A percentile compares a stretch with the other conserved stretches of the same genome.
phyloP scores from a whole-genome alignment of 129 eudicot genomes.

The Chrysanthemum makinoi region DNA sequence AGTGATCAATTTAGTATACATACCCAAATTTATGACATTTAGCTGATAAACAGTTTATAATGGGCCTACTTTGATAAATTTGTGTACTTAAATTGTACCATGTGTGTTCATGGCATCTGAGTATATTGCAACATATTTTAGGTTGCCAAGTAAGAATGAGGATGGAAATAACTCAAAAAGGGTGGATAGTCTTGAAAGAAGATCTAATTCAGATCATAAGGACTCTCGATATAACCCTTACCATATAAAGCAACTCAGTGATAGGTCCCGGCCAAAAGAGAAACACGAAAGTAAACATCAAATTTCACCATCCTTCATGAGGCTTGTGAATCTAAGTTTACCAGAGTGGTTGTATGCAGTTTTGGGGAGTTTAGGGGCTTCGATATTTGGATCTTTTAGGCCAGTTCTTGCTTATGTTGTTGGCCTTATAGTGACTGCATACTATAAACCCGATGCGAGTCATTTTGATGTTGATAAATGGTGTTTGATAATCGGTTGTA shows the following conservation, averaged over 20 bases:
- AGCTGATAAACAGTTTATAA: background rate
- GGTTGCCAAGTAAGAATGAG: slow-evolving; percentile 48
- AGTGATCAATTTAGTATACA: too few species aligned
- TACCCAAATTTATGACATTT: too few species aligned
- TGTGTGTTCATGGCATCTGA: slow-evolving; percentile 15
- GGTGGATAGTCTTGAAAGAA: slow-evolving; percentile 34
- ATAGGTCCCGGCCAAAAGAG: slow-evolving; percentile 14
- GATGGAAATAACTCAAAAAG: slow-evolving; percentile 31
- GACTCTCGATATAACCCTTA: slow-evolving; percentile 24
- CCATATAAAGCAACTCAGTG: slow-evolving; percentile 18
- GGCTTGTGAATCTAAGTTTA: slow-evolving; percentile 50
- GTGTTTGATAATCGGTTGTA: slow-evolving; percentile 59
- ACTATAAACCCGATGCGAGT: slow-evolving; percentile 38
- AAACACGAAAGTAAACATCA: slow-evolving; percentile 23
- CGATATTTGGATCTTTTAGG: slow-evolving; percentile 51
- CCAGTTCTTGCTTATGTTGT: slow-evolving; percentile 59
- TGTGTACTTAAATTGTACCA: too few species aligned
- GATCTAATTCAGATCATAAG: slow-evolving; percentile 21
- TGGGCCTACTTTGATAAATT: background rate
- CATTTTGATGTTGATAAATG: slow-evolving; percentile 58
- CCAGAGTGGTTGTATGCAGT: slow-evolving; percentile 65
- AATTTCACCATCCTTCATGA: slow-evolving; percentile 40
- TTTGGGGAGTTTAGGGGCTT: slow-evolving; percentile 55
- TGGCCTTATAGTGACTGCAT: slow-evolving; percentile 53
- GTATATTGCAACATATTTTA: slow-evolving; percentile 13